Percentiles rank a stretch among this genome's conserved stretches.
Evolutionary conservation across 257 asterid species (phyloP).

Genomic region (Voacanga thouarsii): DNA sequence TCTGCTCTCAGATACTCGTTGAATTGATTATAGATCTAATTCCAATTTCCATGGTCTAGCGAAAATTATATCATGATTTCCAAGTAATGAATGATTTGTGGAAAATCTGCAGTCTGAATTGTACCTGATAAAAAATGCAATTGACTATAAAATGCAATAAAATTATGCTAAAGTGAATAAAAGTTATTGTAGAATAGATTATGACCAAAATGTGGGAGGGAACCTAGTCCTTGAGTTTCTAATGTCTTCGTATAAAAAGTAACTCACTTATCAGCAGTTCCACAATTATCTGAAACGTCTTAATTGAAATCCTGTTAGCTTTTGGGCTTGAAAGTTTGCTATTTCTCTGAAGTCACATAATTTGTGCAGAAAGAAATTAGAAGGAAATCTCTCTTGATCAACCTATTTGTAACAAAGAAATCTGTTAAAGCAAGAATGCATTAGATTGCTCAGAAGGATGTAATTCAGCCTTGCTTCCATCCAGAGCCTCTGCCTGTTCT

Average conservation of each 20-base stretch:
- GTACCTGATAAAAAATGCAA: not conserved
- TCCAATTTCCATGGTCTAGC: not conserved
- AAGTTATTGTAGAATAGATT: not conserved
- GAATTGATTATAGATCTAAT: not conserved
- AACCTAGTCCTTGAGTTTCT: not conserved
- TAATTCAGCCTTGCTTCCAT: not conserved
- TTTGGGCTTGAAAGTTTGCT: slow-evolving; percentile 1
- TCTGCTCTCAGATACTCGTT: not conserved
- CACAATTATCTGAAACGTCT: not conserved
- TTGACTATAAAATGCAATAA: not conserved
- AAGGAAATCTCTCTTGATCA: not conserved
- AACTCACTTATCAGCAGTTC: not conserved
- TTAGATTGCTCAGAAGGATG: not conserved
- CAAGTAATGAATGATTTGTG: not conserved
- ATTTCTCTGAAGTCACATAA: not conserved
- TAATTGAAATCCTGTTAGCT: not conserved
- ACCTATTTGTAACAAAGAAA: not conserved
- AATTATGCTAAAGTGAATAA: not conserved
- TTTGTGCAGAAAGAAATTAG: not conserved
- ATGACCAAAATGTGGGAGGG: not conserved
- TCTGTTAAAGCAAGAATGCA: not conserved
- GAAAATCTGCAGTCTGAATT: not conserved
- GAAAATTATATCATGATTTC: not conserved
- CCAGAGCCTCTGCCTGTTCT: not conserved
- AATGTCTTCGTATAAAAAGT: not conserved